A percentile compares a stretch with the other conserved stretches of the same genome.
phyloP scores from a whole-genome alignment of 345 rosid species.

The Gossypium rotundifolium region DNA sequence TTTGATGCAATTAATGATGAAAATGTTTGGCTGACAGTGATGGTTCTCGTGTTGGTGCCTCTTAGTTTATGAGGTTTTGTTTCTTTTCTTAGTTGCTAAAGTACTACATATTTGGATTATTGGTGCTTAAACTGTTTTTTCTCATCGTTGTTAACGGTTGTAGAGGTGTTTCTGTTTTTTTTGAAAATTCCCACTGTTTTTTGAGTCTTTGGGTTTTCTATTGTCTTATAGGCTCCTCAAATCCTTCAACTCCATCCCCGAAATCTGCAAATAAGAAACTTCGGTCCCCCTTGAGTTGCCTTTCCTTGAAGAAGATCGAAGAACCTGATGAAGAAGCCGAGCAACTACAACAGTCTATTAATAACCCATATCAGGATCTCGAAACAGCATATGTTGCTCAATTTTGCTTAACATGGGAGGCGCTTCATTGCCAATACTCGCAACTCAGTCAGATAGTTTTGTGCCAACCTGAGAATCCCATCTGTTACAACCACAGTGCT shows the following conservation, averaged over 20 bases:
- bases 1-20: background rate
- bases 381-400: slow-evolving; percentile 91
- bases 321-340: slow-evolving; percentile 67
- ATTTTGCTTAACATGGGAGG: slow-evolving; percentile 96
- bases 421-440: slow-evolving; percentile 87
- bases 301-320: slow-evolving; percentile 64
- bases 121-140: background rate
- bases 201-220: background rate
- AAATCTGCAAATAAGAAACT: slow-evolving; percentile 76
- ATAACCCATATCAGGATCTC: slow-evolving; percentile 57
- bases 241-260: slow-evolving; percentile 35
- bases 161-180: no score
- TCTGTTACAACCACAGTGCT: slow-evolving; percentile 72
- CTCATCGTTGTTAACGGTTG: no score
- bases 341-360: slow-evolving; percentile 41
- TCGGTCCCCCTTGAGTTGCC: slow-evolving; percentile 79
- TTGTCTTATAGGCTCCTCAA: slow-evolving; percentile 36
- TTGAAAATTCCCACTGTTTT: no score
- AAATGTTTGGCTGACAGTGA: background rate
- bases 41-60: no score
- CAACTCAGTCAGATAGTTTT: slow-evolving; percentile 67
- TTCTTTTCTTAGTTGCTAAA: background rate
- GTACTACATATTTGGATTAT: background rate
- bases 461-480: slow-evolving; percentile 51
- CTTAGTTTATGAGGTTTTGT: no score